Evolutionary conservation across 495 filamentous ascomycete genomes (phyloP), one percentile per base, ranked within the genome.

Genomic region (Penicillium goetzii): DNA sequence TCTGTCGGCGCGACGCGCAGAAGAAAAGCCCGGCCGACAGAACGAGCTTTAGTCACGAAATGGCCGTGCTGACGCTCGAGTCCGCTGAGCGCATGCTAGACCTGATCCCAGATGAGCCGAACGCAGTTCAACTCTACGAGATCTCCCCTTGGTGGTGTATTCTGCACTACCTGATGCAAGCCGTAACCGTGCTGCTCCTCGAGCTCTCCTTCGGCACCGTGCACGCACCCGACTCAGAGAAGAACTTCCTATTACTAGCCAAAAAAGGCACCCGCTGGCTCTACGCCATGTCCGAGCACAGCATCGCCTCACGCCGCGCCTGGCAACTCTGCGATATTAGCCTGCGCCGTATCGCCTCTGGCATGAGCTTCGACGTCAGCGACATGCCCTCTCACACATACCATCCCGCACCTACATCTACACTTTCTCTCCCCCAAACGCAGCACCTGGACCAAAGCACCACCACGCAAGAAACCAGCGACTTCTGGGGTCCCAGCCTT

Each of bases 81-180:
- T 83, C 87, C 38, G 87, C 88, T 0, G 73, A 72, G 23, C 68
- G 74, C 12, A 84, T 85, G 70, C 74, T 89, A 1, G 75, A 78
- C 19, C 69, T 89, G 32, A 71, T 90, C 7, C 84, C 83, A 0
- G 78, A 83, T 34, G 63, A 74, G 26, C 77, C 80, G 1, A 74
- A 83, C 45, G 69, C 78, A 4, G 61, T 76, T 21, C 78, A 75
- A 28, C 73, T 90, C 6, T 88, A 88, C 61, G 69, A 76, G n/a
- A 74, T 84, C 7, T 70, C 80, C 8, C 86, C 87, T 14, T 91
- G 88, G 87, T 91, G 86, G 86, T 84, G 80, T 50, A 74, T 87
- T 11, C 73, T 91, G 15, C 88, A 91, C 65, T 85, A 86, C 57
- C 72, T 91, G 21, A 88, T 88, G 79, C 86, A 89, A 73, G 83